These are phyloP conservation scores for Aspergillus aculeatus DNA, from an alignment of 2,329 filamentous ascomycete species.

Conservation along the genomic window DNA sequence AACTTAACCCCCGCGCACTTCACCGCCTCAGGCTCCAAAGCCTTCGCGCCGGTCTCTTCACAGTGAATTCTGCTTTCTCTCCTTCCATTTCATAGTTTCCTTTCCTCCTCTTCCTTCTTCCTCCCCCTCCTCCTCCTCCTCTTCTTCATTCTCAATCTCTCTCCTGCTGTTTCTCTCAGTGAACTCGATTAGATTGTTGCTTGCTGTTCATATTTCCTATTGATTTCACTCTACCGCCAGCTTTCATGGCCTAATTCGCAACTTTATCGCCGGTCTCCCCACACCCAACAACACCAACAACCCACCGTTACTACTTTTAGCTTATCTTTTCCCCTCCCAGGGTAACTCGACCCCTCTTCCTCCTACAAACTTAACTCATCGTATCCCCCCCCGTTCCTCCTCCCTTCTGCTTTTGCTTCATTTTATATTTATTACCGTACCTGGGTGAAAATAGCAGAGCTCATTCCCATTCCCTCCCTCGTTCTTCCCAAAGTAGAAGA, in stretches of 20 bases:
- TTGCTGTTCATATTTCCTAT: neutral
- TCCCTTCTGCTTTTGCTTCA: neutral
- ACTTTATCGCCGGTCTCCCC: neutral
- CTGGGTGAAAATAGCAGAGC: neutral
- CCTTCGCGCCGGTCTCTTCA: neutral
- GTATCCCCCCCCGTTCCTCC: neutral
- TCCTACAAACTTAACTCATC: neutral
- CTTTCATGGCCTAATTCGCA: slow-evolving; percentile 15
- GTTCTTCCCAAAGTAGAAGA: neutral
- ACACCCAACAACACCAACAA: neutral
- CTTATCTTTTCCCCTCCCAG: slow-evolving; percentile 1
- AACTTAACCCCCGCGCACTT: neutral
- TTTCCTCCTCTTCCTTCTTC: slow-evolving; percentile 13
- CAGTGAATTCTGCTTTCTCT: neutral
- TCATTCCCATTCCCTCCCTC: neutral
- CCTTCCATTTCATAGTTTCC: slow-evolving; percentile 1
- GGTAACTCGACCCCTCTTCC: neutral
- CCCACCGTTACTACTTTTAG: neutral
- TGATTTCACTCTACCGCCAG: neutral
- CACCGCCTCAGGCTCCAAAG: slow-evolving; percentile 11
- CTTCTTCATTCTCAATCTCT: neutral
- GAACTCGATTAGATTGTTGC: neutral
- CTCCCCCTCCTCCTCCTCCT: neutral
- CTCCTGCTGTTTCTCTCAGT: neutral
- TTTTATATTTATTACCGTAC: neutral